phyloP scores from a whole-genome alignment of 208 protist species.

The Acanthamoeba quina region DNA sequence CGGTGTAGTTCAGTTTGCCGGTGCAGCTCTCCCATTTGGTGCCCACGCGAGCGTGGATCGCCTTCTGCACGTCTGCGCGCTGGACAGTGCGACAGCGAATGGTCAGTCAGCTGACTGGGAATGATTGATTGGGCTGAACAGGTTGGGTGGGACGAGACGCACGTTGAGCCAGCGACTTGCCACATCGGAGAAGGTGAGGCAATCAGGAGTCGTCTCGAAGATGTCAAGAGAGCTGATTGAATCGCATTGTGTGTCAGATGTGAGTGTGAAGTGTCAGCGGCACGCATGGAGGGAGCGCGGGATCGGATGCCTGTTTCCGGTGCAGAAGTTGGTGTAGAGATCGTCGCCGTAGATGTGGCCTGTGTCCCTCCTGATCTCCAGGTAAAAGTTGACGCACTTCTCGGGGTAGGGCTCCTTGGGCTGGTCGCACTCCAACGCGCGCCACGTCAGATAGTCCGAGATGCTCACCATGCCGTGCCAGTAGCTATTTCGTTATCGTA shows the following conservation, averaged over 20 bases:
- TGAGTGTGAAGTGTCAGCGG: not conserved
- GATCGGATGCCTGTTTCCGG: not conserved
- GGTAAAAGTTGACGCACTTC: constrained; percentile 28
- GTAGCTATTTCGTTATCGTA: not conserved
- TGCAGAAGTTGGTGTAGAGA: constrained; percentile 44
- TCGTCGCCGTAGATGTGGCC: constrained; percentile 60
- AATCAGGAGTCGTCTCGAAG: not conserved
- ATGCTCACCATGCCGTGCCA: constrained; percentile 56
- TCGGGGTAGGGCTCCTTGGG: constrained; percentile 25
- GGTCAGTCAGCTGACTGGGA: no score
- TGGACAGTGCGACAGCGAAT: not conserved
- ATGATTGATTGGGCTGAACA: no score
- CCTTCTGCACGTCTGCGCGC: constrained; percentile 83
- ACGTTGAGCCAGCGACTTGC: constrained; percentile 59
- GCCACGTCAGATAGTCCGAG: constrained; percentile 22
- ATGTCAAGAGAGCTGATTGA: constrained; percentile 17
- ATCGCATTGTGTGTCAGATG: no score
- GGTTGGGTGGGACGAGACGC: not conserved
- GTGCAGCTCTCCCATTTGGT: not conserved
- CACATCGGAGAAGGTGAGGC: not conserved
- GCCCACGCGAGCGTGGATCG: constrained; percentile 81
- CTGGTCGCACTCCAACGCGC: not conserved
- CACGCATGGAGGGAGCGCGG: no score
- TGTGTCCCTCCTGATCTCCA: constrained; percentile 3
- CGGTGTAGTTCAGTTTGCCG: constrained; percentile 9